Conservation (phyloP, 2,329 filamentous ascomycete species). For the Samsoniella hepiali region DNA sequence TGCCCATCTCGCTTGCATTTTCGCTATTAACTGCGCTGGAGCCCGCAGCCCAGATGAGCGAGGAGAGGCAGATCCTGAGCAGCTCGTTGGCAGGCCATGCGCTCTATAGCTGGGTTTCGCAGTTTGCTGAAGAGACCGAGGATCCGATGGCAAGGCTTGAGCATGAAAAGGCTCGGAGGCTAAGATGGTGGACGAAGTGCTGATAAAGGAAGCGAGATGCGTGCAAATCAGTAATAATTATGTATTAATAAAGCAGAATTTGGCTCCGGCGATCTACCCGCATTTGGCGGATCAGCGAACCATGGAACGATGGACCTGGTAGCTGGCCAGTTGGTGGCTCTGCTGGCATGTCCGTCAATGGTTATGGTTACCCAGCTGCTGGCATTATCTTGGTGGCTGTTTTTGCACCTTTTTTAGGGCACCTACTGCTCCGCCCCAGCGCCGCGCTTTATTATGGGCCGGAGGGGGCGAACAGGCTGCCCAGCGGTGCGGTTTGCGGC, state of each 20-base stretch:
- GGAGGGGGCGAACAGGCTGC: not conserved
- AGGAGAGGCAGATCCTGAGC: not conserved
- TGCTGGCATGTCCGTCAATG: too few relatives aligned
- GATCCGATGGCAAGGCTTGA: not conserved
- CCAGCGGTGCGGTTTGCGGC: not conserved
- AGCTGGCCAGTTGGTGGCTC: too few relatives aligned
- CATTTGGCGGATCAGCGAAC: too few relatives aligned
- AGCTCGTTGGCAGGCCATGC: not conserved
- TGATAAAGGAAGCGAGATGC: too few relatives aligned
- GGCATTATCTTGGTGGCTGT: too few relatives aligned
- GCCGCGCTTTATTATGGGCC: conserved; percentile 6
- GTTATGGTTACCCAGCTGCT: too few relatives aligned
- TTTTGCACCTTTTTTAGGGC: too few relatives aligned
- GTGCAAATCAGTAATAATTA: too few relatives aligned
- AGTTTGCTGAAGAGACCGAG: not conserved
- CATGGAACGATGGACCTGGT: too few relatives aligned
- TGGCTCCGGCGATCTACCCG: too few relatives aligned
- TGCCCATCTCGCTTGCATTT: not conserved
- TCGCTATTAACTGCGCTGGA: not conserved
- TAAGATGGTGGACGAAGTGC: conserved; percentile 3
- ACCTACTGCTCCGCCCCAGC: not conserved
- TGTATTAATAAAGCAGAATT: too few relatives aligned
- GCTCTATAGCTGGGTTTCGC: not conserved
- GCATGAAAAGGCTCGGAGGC: not conserved
- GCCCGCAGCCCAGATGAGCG: not conserved